Percentiles rank a stretch among this genome's conserved stretches.
These are phyloP conservation scores for Spizellomyces sp. DNA, from an alignment of 192 early-diverging fungal genomes.

Conservation along the genomic window DNA sequence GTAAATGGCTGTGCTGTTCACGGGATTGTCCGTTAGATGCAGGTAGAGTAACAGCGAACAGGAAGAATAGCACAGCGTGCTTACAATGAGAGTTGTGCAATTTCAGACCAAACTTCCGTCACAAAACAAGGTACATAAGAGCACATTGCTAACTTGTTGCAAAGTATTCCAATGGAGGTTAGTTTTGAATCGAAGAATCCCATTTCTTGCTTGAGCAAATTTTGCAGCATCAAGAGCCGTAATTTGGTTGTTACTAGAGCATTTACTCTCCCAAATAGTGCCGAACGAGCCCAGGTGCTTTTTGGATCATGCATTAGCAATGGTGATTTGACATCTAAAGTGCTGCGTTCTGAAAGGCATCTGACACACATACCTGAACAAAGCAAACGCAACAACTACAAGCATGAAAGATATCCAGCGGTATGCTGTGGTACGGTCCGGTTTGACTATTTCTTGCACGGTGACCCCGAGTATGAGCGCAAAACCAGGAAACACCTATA, in stretches of 20 bases:
- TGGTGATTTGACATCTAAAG: too few relatives aligned
- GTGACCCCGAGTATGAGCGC: constrained; percentile 10
- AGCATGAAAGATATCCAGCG: constrained; percentile 12
- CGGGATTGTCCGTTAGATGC: neutral
- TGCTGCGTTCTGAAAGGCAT: too few relatives aligned
- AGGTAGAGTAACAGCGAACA: neutral
- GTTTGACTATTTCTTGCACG: constrained; percentile 10
- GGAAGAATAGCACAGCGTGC: neutral
- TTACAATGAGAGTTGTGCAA: neutral
- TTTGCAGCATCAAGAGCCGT: constrained; percentile 9
- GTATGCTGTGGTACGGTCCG: neutral
- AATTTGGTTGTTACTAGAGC: neutral
- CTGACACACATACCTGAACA: neutral
- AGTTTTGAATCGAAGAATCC: constrained; percentile 27
- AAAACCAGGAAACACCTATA: constrained; percentile 26
- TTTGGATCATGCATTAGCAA: neutral
- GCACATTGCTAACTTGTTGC: constrained; percentile 3
- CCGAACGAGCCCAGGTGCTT: constrained; percentile 6
- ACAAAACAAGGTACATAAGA: constrained; percentile 5
- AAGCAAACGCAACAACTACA: neutral
- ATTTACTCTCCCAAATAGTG: constrained; percentile 9
- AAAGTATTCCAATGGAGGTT: constrained; percentile 15
- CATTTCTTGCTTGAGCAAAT: constrained; percentile 21
- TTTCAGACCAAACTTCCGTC: neutral
- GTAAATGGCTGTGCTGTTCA: neutral